Percentiles rank a stretch among this genome's conserved stretches.
These are phyloP conservation scores for Fusarium mexicanum DNA, from an alignment of 2,329 filamentous ascomycete species.

Conservation along the genomic window DNA sequence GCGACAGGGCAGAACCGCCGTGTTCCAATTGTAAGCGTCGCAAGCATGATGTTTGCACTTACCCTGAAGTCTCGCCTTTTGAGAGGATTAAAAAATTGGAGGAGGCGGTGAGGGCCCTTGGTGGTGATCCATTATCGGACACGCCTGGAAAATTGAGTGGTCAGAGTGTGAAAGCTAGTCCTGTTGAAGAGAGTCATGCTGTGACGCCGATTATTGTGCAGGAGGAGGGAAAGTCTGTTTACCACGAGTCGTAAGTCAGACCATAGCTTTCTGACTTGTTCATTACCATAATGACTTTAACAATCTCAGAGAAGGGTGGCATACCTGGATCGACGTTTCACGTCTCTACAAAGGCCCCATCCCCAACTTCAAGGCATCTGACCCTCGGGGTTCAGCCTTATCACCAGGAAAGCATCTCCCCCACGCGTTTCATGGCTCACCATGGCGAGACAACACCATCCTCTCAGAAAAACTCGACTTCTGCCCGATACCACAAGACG, in stretches of 20 bases:
- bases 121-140: slow-evolving; percentile 6
- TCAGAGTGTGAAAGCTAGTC: neutral
- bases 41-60: slow-evolving; percentile 19
- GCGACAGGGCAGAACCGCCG: slow-evolving; percentile 19
- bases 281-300: accelerated
- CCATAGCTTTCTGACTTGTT: accelerated
- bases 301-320: slow-evolving; percentile 3
- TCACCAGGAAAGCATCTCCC: slow-evolving; percentile 11
- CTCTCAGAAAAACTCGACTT: neutral
- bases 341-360: slow-evolving; percentile 7
- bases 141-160: neutral
- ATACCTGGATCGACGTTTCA: slow-evolving; percentile 1
- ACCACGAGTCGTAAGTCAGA: slow-evolving; percentile 12
- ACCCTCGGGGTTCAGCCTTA: slow-evolving; percentile 3
- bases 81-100: slow-evolving; percentile 17
- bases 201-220: slow-evolving; percentile 13
- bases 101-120: slow-evolving; percentile 10
- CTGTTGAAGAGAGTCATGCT: neutral
- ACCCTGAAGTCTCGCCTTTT: slow-evolving; percentile 12
- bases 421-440: slow-evolving; percentile 15
- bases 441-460: neutral
- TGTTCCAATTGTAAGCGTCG: slow-evolving; percentile 22
- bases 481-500: neutral
- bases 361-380: neutral
- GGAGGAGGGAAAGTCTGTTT: slow-evolving; percentile 7